Base-by-base conservation (phyloP, 352 stramenopile genomes). In the Globisporangium solare region DNA sequence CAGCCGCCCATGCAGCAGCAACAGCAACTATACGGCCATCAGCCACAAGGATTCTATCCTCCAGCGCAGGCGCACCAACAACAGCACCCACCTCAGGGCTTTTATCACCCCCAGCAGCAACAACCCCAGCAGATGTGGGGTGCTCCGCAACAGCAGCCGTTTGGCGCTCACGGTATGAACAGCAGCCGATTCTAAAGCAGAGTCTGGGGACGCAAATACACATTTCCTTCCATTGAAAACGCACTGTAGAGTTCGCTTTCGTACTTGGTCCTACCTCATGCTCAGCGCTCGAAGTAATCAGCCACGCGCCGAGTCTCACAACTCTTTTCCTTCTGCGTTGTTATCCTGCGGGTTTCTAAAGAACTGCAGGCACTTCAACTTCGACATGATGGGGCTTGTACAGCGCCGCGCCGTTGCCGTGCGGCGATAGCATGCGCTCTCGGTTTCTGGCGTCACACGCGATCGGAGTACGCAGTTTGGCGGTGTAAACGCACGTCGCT, bases 401-500 rank as follows among this genome's bases (percentile, higher is more conserved):
- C 51, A 56, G 43, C 35, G 56, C 31, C 37, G 49, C 51, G 6
- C 62, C 66, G 14, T 64, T 49, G 46, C 27, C 10, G 27, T 64
- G 59, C 22, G 69, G 57, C 15, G 62, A 69, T 61, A 80, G 62
- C 42, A 85, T 67, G 31, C 54, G 54, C 50, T 74, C 57, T 13
- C 66, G 71, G 52, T 77, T 61, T 7, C 51, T 50, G 42, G 68
- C 54, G 54, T 70, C 72, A 48, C 88, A 97, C 6, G 79, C 86
- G 31, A 86, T 67, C 15, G 88, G 87, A 3, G 86, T 93, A 27
- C 74, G 75, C 31, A 97, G 60, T 65, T 86, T 90, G 14, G 82
- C 86, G 18, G 64, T 71, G 72, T 97, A 97, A 27, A 95, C 77
- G 58, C 89, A 97, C 6, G 79, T 95, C 18, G 71, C 81, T 6